phyloP scores from a whole-genome alignment of 306 rosid genomes.

The Lotus japonicus region DNA sequence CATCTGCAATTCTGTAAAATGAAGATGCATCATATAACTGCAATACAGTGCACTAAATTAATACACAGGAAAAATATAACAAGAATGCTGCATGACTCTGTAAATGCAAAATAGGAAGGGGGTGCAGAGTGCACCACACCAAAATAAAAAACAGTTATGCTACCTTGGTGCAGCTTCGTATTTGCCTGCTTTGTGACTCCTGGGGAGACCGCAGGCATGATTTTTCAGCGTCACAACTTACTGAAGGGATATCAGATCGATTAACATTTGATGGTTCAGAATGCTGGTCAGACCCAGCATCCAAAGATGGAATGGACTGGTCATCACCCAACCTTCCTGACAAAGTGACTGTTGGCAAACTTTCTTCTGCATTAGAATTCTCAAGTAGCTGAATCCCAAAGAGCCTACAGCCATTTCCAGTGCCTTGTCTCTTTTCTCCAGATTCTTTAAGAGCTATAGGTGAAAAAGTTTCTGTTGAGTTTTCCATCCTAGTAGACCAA shows the following conservation, averaged over 20 bases:
- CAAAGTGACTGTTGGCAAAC: slow-evolving; percentile 36
- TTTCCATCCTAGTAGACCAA: slow-evolving; percentile 70
- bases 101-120: too few species aligned
- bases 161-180: slow-evolving; percentile 98
- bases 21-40: not conserved
- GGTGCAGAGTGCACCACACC: not conserved
- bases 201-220: slow-evolving; percentile 75
- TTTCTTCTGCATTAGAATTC: slow-evolving; percentile 53
- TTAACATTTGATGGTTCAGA: slow-evolving; percentile 86
- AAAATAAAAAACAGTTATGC: slow-evolving; percentile 3
- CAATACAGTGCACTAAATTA: not conserved
- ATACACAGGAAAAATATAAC: not conserved
- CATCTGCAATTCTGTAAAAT: not conserved
- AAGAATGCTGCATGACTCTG: not conserved
- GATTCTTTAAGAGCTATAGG: slow-evolving; percentile 45
- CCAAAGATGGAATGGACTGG: slow-evolving; percentile 46
- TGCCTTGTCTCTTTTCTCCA: slow-evolving; percentile 58
- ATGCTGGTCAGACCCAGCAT: slow-evolving; percentile 70
- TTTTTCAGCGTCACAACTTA: slow-evolving; percentile 89
- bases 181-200: slow-evolving; percentile 85
- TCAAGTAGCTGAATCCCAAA: slow-evolving; percentile 85
- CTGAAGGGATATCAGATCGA: slow-evolving; percentile 75
- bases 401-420: slow-evolving; percentile 75
- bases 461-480: slow-evolving; percentile 52
- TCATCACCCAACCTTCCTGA: slow-evolving; percentile 50